Evolutionary conservation across 139 green algal genomes (phyloP), one percentile per base, ranked within the genome.

Genomic region (Chlorella sp.): DNA sequence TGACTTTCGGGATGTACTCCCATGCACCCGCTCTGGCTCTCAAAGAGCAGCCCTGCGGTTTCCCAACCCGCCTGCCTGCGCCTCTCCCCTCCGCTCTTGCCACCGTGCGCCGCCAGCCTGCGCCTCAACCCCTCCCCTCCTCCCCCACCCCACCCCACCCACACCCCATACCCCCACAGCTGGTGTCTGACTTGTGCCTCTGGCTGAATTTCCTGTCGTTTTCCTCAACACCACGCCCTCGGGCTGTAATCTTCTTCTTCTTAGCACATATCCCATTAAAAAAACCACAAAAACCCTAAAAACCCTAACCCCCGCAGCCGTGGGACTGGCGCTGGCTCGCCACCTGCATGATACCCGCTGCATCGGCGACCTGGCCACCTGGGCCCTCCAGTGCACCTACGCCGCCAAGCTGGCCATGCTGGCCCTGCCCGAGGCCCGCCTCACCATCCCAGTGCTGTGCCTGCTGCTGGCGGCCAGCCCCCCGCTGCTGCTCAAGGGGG

Each of bases 371-470:
- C 36, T 85, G 28, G 12, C 81, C 15, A 40, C 88, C 66, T 95
- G 92, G 87, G 30, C 91, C 30, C 90, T 97, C 80, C 89, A 96
- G 80, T 97, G 93, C 64, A 57, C 97, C 22, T 98, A 98, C 91
- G 57, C 77, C 21, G 93, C 95, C 57, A 99, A 99, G 92, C 92
- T 98, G 1, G 60, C 94, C 28, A 97, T 99, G 96, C 93, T 99
- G 64, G 30, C 97, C 68, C 85, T 99, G 69, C 96, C 96, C 0
- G 94, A 98, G 82, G 83, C 75, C 28, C 37, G 83, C 4, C 79
- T 95, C 39, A 81, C 93, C 1, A 39, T 95, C 16, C 92, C 92
- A 14, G 83, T 91, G 75, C 81, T 94, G 83, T 69, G 81, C 22
- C 39, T 94, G 60, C 75, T 92, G 28, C 89, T 97, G 30, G 91